These are phyloP conservation scores for Suillus alpinus DNA, from an alignment of 768 basidiomycete species.

Conservation along the genomic window DNA sequence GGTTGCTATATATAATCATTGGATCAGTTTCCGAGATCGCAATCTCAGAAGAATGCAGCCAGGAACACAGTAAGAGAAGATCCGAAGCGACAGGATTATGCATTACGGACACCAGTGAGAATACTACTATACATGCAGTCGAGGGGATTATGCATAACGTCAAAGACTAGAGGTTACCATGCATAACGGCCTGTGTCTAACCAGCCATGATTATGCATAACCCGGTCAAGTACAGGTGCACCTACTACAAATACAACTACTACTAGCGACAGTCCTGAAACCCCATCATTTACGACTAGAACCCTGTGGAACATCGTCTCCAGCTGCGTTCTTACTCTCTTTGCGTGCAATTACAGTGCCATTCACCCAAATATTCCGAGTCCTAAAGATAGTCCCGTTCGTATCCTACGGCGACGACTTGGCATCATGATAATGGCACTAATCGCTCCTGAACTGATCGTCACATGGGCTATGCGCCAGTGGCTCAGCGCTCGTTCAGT, in stretches of 20 bases:
- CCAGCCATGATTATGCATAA: too few relatives aligned
- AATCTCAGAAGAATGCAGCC: too few relatives aligned
- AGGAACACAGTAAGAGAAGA: too few relatives aligned
- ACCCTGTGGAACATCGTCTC: conserved; percentile 21
- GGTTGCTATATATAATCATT: too few relatives aligned
- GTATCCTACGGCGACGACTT: conserved; percentile 2
- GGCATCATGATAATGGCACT: conserved; percentile 15
- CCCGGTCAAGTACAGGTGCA: too few relatives aligned
- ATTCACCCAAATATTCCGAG: conserved; percentile 26
- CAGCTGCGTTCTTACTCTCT: conserved; percentile 23
- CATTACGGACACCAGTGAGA: too few relatives aligned
- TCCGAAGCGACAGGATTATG: too few relatives aligned
- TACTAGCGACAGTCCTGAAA: background rate
- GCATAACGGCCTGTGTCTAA: too few relatives aligned
- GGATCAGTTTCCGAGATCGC: too few relatives aligned
- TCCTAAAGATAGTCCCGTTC: background rate
- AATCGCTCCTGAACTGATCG: conserved; percentile 22
- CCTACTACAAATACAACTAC: background rate
- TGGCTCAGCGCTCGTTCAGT: conserved; percentile 10
- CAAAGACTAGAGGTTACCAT: too few relatives aligned
- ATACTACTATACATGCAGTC: too few relatives aligned
- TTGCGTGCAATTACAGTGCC: conserved; percentile 24
- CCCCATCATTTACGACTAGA: conserved; percentile 7
- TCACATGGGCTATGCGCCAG: conserved; percentile 18
- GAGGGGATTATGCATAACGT: too few relatives aligned